These are phyloP conservation scores for Camelina sativa DNA, from an alignment of 345 rosid species.

Conservation along the genomic window DNA sequence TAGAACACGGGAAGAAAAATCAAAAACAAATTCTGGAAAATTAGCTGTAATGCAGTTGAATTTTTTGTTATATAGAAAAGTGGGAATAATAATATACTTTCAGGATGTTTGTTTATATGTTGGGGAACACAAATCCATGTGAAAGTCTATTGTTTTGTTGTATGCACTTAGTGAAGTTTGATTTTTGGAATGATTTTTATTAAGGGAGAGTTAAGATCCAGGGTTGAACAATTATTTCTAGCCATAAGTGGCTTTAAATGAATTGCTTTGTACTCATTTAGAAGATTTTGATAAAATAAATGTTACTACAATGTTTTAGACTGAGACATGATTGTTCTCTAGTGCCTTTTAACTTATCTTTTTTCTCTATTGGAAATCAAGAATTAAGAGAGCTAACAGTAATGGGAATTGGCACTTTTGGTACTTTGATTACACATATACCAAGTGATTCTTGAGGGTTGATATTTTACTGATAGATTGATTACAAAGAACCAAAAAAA, in stretches of 20 bases:
- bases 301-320: neutral
- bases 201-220: neutral
- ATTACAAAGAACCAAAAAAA: neutral
- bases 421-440: constrained; percentile 33
- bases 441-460: constrained; percentile 37
- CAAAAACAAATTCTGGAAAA: neutral
- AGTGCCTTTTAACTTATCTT: constrained; percentile 15
- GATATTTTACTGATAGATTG: constrained; percentile 32
- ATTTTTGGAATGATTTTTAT: constrained; percentile 16
- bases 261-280: constrained; percentile 2
- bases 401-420: constrained; percentile 32
- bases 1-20: neutral
- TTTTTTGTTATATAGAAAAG: neutral
- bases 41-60: constrained; percentile 37
- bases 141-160: constrained; percentile 19
- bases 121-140: constrained; percentile 43
- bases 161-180: neutral
- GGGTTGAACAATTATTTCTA: neutral
- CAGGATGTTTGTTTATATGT: constrained; percentile 39
- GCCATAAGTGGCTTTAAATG: neutral
- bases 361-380: constrained; percentile 10
- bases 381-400: constrained; percentile 21
- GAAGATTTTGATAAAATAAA: neutral
- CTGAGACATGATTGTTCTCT: constrained; percentile 21
- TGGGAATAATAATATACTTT: constrained; percentile 24